phyloP scores from a whole-genome alignment of 345 rosid species.

The Euclidium syriacum region DNA sequence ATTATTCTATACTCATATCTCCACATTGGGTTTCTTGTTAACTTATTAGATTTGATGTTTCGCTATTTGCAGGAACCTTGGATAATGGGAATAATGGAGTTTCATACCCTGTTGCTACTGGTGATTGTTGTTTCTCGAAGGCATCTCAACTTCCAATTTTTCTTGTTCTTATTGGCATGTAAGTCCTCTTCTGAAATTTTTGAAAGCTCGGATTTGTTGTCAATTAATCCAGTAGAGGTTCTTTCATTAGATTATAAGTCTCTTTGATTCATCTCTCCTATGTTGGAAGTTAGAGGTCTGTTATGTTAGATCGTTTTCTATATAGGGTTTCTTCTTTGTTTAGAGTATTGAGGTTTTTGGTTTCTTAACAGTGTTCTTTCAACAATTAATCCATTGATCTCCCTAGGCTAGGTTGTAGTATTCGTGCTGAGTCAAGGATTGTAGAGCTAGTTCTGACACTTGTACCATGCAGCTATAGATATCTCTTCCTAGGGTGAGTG shows the following conservation, averaged over 20 bases:
- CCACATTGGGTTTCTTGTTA: not conserved
- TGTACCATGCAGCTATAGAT: not conserved
- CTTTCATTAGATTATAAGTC: not conserved
- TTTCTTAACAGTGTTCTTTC: not conserved
- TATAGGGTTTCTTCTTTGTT: not conserved
- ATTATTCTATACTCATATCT: too few relatives aligned
- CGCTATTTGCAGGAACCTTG: conserved; percentile 72
- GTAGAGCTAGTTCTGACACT: not conserved
- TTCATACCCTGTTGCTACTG: conserved; percentile 54
- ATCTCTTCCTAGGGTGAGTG: not conserved
- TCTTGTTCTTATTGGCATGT: conserved; percentile 72
- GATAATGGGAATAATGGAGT: conserved; percentile 59
- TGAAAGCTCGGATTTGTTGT: too few relatives aligned
- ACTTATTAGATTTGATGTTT: not conserved
- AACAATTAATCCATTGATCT: not conserved
- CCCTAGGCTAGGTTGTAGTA: not conserved
- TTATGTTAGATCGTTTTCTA: too few relatives aligned
- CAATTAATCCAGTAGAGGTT: too few relatives aligned
- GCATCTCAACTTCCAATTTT: conserved; percentile 77
- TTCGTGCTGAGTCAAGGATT: not conserved
- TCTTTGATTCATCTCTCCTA: not conserved
- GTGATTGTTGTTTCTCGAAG: conserved; percentile 53
- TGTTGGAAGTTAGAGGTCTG: too few relatives aligned
- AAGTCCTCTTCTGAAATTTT: conserved; percentile 29
- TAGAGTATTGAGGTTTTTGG: not conserved